Evolutionary conservation across 148 eudicot species (phyloP).

Genomic region (Dianthus caryophyllus): DNA sequence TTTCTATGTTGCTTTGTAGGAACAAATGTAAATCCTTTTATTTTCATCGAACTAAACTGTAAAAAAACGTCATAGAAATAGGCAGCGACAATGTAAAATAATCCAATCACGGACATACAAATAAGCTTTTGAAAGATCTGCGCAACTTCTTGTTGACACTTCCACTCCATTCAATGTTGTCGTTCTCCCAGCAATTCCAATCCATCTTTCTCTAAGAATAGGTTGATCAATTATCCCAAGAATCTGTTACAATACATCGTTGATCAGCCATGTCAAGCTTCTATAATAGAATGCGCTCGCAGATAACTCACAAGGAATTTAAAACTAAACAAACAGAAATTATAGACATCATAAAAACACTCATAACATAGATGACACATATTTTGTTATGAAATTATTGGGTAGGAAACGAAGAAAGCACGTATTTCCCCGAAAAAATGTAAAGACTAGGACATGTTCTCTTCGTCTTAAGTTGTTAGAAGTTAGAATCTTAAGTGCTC

Average conservation of each 20-base stretch:
- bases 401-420: not conserved
- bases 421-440: too few relatives aligned
- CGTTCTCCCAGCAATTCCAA: slow-evolving; percentile 68
- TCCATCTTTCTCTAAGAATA: slow-evolving; percentile 78
- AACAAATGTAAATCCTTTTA: too few relatives aligned
- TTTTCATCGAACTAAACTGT: too few relatives aligned
- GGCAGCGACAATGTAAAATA: not conserved
- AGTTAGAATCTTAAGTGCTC: too few relatives aligned
- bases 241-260: slow-evolving; percentile 37
- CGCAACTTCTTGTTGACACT: slow-evolving; percentile 74
- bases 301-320: not conserved
- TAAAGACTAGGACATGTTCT: too few relatives aligned
- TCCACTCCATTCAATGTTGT: slow-evolving; percentile 75
- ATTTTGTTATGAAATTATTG: not conserved
- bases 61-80: not conserved
- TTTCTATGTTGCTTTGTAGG: too few relatives aligned
- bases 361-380: not conserved
- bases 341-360: not conserved
- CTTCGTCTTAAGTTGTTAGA: too few relatives aligned
- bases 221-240: slow-evolving; percentile 95
- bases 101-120: slow-evolving; percentile 39
- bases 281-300: not conserved
- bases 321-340: not conserved
- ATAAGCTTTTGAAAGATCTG: slow-evolving; percentile 73
- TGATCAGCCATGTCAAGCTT: not conserved